A percentile compares a stretch with the other conserved stretches of the same genome.
These are phyloP conservation scores for Arctostaphylos glauca DNA, from an alignment of 148 eudicot genomes.

Conservation along the genomic window DNA sequence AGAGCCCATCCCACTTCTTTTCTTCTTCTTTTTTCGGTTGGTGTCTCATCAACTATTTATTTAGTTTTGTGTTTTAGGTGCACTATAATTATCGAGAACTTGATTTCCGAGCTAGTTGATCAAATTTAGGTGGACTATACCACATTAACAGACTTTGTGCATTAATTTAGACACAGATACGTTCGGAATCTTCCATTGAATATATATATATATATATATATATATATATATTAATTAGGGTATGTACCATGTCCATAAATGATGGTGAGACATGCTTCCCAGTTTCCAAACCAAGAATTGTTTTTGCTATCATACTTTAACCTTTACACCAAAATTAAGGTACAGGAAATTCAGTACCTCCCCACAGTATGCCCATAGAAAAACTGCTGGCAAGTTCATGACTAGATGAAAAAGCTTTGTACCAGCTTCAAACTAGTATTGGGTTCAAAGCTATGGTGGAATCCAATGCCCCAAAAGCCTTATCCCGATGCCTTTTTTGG, in stretches of 20 bases:
- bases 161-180: no score
- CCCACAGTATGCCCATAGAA: background rate
- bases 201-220: no score
- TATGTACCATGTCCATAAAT: background rate
- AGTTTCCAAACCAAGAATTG: background rate
- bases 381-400: background rate
- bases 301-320: background rate
- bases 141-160: no score
- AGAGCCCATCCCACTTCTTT: no score
- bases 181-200: no score
- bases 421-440: background rate
- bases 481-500: background rate
- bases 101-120: no score
- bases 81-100: no score
- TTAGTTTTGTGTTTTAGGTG: no score
- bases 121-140: no score
- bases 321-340: background rate
- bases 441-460: background rate
- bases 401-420: background rate
- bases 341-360: background rate
- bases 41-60: no score
- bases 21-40: no score
- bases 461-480: background rate
- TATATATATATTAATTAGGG: background rate
- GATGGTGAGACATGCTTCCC: constrained; percentile 1